Conservation (phyloP, 495 filamentous ascomycete species). For the Trichocladium antarcticum region DNA sequence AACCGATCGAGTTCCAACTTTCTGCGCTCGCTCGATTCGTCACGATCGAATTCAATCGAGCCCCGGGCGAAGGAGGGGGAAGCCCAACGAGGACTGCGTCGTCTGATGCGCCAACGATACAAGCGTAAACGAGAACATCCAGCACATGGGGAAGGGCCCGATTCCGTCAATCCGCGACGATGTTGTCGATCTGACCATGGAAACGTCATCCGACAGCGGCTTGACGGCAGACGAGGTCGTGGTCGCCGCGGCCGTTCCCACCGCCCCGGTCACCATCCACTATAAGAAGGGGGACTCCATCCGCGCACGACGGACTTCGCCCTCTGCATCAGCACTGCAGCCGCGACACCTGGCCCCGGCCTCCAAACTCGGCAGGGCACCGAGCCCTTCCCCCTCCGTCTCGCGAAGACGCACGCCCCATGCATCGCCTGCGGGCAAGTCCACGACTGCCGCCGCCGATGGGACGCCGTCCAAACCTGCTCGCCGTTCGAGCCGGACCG, state of each 20-base stretch:
- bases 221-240: constrained; percentile 4
- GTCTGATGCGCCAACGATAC: background rate
- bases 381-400: background rate
- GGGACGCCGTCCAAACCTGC: background rate
- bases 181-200: constrained; percentile 8
- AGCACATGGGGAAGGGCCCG: background rate
- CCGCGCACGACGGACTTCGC: background rate
- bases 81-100: background rate
- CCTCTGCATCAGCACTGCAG: background rate
- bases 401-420: background rate
- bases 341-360: no score
- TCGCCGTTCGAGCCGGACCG: background rate
- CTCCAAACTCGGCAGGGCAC: background rate
- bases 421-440: background rate
- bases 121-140: background rate
- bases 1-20: background rate
- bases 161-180: background rate
- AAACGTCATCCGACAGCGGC: constrained; percentile 2
- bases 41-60: background rate
- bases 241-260: background rate
- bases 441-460: background rate
- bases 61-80: background rate
- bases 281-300: background rate
- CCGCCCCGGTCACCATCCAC: background rate
- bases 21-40: background rate